phyloP scores from a whole-genome alignment of 1,284 basidiomycete species.

The Rhodotorula sp. region DNA sequence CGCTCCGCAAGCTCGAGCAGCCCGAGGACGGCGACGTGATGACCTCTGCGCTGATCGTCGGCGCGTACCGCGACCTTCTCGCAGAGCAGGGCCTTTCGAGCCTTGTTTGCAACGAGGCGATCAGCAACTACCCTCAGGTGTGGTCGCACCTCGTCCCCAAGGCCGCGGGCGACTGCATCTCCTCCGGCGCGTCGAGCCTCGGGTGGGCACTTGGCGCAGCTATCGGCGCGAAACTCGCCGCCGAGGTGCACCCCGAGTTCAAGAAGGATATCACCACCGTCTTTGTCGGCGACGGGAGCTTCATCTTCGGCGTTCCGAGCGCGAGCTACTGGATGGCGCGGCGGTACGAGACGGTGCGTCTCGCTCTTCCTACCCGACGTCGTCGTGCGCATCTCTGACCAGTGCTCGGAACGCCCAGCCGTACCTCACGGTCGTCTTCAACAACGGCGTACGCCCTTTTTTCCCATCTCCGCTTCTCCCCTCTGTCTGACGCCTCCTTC shows the following conservation, averaged over 20 bases:
- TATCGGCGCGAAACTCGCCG: slow-evolving; percentile 61
- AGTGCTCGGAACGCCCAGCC: slow-evolving; percentile 59
- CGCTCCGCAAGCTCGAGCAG: slow-evolving; percentile 7
- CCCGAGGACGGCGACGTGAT: slow-evolving; percentile 12
- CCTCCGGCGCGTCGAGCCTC: slow-evolving; percentile 63
- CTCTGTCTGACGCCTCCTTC: neutral
- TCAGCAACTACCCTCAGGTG: slow-evolving; percentile 57
- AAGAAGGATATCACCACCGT: slow-evolving; percentile 60
- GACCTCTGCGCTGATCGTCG: slow-evolving; percentile 59
- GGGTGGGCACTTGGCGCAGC: slow-evolving; percentile 68
- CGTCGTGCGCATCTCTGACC: no score
- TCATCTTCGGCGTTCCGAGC: slow-evolving; percentile 66
- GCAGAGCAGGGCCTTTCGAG: slow-evolving; percentile 27
- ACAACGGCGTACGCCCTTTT: slow-evolving; percentile 57
- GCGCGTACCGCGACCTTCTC: slow-evolving; percentile 55
- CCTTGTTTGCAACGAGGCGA: slow-evolving; percentile 65
- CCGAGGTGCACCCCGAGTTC: slow-evolving; percentile 44
- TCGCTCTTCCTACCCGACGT: neutral
- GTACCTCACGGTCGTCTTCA: slow-evolving; percentile 68
- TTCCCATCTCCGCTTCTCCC: slow-evolving; percentile 40
- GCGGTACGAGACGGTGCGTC: slow-evolving; percentile 63
- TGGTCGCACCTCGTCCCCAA: slow-evolving; percentile 30
- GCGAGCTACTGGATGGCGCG: slow-evolving; percentile 70
- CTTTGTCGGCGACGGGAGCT: slow-evolving; percentile 69
- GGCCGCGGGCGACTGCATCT: slow-evolving; percentile 27